A percentile compares a stretch with the other conserved stretches of the same genome.
These are phyloP conservation scores for Apiospora hydei DNA, from an alignment of 2,329 filamentous ascomycete species.

Conservation along the genomic window DNA sequence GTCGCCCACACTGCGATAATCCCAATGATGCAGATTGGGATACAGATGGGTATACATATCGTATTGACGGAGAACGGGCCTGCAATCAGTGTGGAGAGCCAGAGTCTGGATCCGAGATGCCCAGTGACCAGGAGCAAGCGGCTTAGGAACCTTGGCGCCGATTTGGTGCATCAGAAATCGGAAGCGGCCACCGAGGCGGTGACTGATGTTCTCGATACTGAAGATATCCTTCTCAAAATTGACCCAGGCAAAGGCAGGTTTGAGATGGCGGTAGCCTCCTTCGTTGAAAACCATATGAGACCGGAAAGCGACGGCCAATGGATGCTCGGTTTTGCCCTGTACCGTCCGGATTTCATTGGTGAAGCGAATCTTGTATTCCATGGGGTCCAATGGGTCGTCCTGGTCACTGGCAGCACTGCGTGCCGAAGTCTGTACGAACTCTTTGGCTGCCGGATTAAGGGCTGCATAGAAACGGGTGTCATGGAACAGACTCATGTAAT, in stretches of 20 bases:
- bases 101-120: slow-evolving; percentile 4
- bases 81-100: not conserved
- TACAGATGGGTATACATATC: too few species aligned
- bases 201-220: not conserved
- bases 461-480: not conserved
- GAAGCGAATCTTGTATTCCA: slow-evolving; percentile 9
- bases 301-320: not conserved
- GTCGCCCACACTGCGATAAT: not conserved
- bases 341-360: not conserved
- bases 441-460: not conserved
- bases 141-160: not conserved
- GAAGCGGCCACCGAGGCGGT: not conserved
- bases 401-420: not conserved
- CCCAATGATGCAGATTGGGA: not conserved
- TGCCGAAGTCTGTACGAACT: not conserved
- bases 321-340: too few species aligned
- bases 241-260: slow-evolving; percentile 7
- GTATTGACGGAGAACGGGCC: not conserved
- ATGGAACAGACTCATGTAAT: not conserved
- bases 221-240: slow-evolving; percentile 11
- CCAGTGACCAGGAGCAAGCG: slow-evolving; percentile 4
- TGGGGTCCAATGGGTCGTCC: slow-evolving; percentile 2
- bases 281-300: not conserved
- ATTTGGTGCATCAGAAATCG: slow-evolving; percentile 1
- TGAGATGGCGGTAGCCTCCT: not conserved